A percentile compares a stretch with the other conserved stretches of the same genome.
These are phyloP conservation scores for Fusarium oligoseptatum DNA, from an alignment of 2,329 filamentous ascomycete species.

Conservation along the genomic window DNA sequence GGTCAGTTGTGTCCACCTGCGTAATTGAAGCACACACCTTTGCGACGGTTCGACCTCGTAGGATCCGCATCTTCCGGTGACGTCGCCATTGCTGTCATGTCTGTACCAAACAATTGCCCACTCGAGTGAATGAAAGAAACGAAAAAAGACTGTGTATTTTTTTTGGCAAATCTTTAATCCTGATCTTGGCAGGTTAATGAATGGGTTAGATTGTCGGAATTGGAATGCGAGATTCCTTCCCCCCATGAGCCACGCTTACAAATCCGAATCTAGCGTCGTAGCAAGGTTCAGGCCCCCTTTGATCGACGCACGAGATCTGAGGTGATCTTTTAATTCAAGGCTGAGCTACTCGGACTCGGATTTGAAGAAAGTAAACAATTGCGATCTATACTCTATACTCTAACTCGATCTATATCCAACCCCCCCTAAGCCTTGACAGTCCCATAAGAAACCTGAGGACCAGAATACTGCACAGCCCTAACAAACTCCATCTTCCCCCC, in stretches of 20 bases:
- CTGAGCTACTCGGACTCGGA: background rate
- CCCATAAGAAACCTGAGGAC: conserved; percentile 33
- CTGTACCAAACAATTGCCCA: too few species aligned
- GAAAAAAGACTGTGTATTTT: too few species aligned
- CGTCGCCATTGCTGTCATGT: conserved; percentile 6
- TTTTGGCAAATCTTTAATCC: background rate
- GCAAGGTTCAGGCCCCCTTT: background rate
- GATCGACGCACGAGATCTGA: background rate
- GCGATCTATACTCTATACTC: background rate
- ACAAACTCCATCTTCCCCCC: conserved; percentile 46
- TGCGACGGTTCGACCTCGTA: conserved; percentile 39
- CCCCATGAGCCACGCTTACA: conserved; percentile 30
- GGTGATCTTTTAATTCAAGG: background rate
- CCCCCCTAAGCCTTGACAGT: conserved; percentile 11
- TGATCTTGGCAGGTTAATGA: background rate
- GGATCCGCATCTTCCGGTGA: conserved; percentile 31
- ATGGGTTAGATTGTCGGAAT: background rate
- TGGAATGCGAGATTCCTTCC: background rate
- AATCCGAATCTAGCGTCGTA: conserved; percentile 18
- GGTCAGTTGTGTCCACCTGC: background rate
- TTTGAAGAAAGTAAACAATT: background rate
- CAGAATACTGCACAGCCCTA: conserved; percentile 41
- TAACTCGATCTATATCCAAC: background rate
- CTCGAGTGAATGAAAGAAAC: too few species aligned
- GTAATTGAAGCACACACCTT: conserved; percentile 15